phyloP scores from a whole-genome alignment of 1,284 basidiomycete species.

The Ceratobasidium sp. region DNA sequence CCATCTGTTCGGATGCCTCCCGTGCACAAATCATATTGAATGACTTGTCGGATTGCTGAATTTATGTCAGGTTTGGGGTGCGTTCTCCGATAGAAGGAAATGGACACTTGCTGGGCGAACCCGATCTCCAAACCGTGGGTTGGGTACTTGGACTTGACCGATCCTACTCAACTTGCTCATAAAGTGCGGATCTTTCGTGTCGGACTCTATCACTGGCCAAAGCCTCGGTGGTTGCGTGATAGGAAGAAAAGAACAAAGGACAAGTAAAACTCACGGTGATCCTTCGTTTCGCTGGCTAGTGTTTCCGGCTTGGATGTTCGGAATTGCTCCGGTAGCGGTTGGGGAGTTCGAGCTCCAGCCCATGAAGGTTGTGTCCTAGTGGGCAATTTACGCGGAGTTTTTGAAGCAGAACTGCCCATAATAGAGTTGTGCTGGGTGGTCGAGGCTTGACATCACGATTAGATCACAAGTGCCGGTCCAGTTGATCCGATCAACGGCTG shows the following conservation, averaged over 20 bases:
- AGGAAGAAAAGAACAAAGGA: not conserved
- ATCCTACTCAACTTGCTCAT: conserved; percentile 75
- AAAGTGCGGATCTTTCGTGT: conserved; percentile 82
- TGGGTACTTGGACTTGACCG: conserved; percentile 74
- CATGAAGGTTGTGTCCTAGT: conserved; percentile 63
- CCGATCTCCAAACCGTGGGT: conserved; percentile 70
- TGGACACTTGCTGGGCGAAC: conserved; percentile 65
- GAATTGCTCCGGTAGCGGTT: conserved; percentile 42
- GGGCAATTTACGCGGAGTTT: conserved; percentile 73
- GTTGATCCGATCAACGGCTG: conserved; percentile 10
- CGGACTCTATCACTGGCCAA: conserved; percentile 70
- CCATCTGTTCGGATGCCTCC: conserved; percentile 68
- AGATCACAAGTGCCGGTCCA: not conserved
- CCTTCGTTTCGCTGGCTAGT: conserved; percentile 67
- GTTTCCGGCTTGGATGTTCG: conserved; percentile 51
- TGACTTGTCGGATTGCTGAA: conserved; percentile 55
- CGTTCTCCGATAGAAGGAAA: conserved; percentile 11
- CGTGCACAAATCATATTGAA: conserved; percentile 67
- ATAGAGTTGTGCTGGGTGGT: not conserved
- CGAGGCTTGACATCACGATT: not conserved
- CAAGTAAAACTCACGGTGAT: conserved; percentile 59
- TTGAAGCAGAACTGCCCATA: conserved; percentile 81
- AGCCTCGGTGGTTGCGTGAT: not conserved
- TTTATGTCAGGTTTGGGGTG: conserved; percentile 45
- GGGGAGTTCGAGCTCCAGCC: conserved; percentile 65